A percentile compares a stretch with the other conserved stretches of the same genome.
Conservation (phyloP, 495 filamentous ascomycete species). For the Aspergillus olivimuriae region DNA sequence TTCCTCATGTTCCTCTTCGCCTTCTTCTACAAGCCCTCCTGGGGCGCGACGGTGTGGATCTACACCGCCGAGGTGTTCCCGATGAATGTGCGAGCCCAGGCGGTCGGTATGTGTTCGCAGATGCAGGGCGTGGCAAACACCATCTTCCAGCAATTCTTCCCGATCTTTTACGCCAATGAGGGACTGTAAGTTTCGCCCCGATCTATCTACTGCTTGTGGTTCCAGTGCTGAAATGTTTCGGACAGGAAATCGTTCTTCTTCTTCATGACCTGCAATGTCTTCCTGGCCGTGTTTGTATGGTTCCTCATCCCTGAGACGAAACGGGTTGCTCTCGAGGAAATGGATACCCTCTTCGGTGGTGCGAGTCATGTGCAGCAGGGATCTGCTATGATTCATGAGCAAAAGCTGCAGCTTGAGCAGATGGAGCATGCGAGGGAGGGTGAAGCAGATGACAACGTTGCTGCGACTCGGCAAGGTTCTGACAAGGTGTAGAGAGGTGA, state of each 20-base stretch:
- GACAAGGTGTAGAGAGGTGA: background rate
- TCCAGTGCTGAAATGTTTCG: background rate
- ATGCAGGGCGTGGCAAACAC: constrained; percentile 55
- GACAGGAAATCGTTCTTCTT: background rate
- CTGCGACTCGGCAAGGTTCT: background rate
- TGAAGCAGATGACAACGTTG: too few relatives aligned
- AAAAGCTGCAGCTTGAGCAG: background rate
- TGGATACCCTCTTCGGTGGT: constrained; percentile 3
- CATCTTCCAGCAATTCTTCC: constrained; percentile 59
- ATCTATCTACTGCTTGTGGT: background rate
- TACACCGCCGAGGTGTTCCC: constrained; percentile 56
- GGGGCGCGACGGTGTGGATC: constrained; percentile 59
- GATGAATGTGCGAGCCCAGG: constrained; percentile 58
- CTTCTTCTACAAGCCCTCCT: constrained; percentile 60
- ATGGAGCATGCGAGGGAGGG: background rate
- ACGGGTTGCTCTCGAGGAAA: background rate
- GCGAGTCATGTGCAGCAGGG: background rate
- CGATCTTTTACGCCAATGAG: constrained; percentile 46
- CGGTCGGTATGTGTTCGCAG: constrained; percentile 57
- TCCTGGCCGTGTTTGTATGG: background rate
- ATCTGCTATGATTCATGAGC: background rate
- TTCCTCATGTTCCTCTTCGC: constrained; percentile 56
- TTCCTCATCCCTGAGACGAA: constrained; percentile 1
- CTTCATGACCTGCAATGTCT: background rate
- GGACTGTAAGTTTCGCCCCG: constrained; percentile 1